phyloP scores from a whole-genome alignment of 805 yeast species.

The Maudiozyma barnettii region DNA sequence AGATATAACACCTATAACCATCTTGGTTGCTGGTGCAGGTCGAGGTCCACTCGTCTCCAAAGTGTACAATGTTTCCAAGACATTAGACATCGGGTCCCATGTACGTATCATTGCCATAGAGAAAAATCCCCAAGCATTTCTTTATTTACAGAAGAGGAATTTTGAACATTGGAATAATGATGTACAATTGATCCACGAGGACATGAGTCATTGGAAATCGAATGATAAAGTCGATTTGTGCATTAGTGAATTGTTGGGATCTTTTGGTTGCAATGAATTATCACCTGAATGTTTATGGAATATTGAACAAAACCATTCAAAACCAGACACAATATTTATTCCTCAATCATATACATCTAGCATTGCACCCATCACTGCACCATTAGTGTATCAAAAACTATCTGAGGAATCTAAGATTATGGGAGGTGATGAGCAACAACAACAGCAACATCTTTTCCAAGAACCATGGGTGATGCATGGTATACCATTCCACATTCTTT shows the following conservation, averaged over 20 bases:
- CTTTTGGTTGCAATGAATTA: slow-evolving; percentile 87
- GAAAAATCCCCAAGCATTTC: slow-evolving; percentile 54
- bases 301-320: slow-evolving; percentile 33
- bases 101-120: slow-evolving; percentile 54
- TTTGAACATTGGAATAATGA: slow-evolving; percentile 40
- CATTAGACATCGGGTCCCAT: slow-evolving; percentile 17
- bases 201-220: slow-evolving; percentile 47
- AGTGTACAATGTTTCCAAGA: slow-evolving; percentile 35
- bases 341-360: slow-evolving; percentile 52
- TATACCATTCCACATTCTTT: slow-evolving; percentile 35
- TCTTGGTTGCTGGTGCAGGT: slow-evolving; percentile 80
- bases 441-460: slow-evolving; percentile 14
- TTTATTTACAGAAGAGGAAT: slow-evolving; percentile 42
- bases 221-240: slow-evolving; percentile 43
- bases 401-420: neutral
- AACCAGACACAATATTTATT: slow-evolving; percentile 43
- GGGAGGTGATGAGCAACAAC: neutral
- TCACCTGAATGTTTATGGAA: slow-evolving; percentile 69
- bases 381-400: slow-evolving; percentile 37
- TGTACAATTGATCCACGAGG: slow-evolving; percentile 46
- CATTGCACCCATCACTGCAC: slow-evolving; percentile 60
- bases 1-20: slow-evolving; percentile 19
- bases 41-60: slow-evolving; percentile 69
- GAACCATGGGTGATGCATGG: slow-evolving; percentile 39
- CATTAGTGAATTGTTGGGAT: slow-evolving; percentile 76